phyloP scores from a whole-genome alignment of 2,329 filamentous ascomycete genomes.

The Fusarium penzigii region DNA sequence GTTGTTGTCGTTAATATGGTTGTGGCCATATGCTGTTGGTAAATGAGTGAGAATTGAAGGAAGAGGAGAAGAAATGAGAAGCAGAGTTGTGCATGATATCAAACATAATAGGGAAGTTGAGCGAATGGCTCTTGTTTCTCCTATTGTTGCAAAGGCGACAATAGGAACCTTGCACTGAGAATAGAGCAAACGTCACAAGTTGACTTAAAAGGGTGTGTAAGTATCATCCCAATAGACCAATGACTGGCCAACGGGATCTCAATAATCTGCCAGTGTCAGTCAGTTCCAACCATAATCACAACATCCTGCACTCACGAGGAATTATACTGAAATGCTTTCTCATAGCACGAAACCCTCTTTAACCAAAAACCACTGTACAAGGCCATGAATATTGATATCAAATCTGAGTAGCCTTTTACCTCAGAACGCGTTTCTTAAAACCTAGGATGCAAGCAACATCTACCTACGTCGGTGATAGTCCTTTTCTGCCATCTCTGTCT shows the following conservation, averaged over 20 bases:
- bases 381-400: neutral
- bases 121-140: too few relatives aligned
- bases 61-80: too few relatives aligned
- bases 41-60: too few relatives aligned
- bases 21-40: too few relatives aligned
- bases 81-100: too few relatives aligned
- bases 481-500: slow-evolving; percentile 14
- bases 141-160: too few relatives aligned
- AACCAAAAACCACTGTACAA: neutral
- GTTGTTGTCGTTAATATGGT: too few relatives aligned
- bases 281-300: neutral
- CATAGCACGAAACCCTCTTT: neutral
- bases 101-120: too few relatives aligned
- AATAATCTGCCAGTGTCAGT: neutral
- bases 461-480: slow-evolving; percentile 8
- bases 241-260: neutral
- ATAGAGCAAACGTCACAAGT: too few relatives aligned
- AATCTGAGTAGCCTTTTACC: neutral
- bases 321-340: neutral
- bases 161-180: too few relatives aligned
- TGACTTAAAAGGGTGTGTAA: neutral
- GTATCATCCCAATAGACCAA: neutral
- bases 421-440: slow-evolving; percentile 1
- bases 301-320: neutral
- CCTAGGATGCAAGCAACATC: slow-evolving; percentile 22